phyloP scores from a whole-genome alignment of 2,329 filamentous ascomycete species.

The Trematosphaeria pertusa region DNA sequence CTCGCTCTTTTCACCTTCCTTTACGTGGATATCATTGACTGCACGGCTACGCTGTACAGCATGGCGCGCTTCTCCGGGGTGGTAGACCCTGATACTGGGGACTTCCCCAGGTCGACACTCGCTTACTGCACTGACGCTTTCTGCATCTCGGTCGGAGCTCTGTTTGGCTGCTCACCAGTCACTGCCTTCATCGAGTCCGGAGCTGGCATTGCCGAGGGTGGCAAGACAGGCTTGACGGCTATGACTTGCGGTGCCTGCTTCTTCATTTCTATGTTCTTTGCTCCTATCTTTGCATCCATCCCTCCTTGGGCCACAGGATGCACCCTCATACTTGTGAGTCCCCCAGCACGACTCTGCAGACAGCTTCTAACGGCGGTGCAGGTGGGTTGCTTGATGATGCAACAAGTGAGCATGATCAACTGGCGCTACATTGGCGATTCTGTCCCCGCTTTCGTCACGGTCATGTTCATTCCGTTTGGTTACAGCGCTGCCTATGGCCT shows the following conservation, averaged over 20 bases:
- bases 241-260: slow-evolving; percentile 83
- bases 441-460: slow-evolving; percentile 82
- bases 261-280: slow-evolving; percentile 87
- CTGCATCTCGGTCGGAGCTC: slow-evolving; percentile 79
- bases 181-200: slow-evolving; percentile 89
- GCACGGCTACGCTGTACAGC: slow-evolving; percentile 84
- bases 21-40: slow-evolving; percentile 92
- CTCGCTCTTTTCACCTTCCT: slow-evolving; percentile 86
- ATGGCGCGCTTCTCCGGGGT: slow-evolving; percentile 86
- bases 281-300: slow-evolving; percentile 88
- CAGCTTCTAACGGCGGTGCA: slow-evolving; percentile 24
- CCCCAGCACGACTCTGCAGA: not conserved
- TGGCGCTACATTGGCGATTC: slow-evolving; percentile 86
- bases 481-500: slow-evolving; percentile 89
- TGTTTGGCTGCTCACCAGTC: slow-evolving; percentile 80
- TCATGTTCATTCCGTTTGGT: slow-evolving; percentile 86
- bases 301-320: slow-evolving; percentile 89
- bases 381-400: slow-evolving; percentile 76
- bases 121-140: slow-evolving; percentile 87
- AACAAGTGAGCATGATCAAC: slow-evolving; percentile 80
- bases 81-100: slow-evolving; percentile 80
- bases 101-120: slow-evolving; percentile 84
- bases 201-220: slow-evolving; percentile 86
- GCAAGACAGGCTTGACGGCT: slow-evolving; percentile 80
- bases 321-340: slow-evolving; percentile 75